Evolutionary conservation across 108 stramenopile genomes (phyloP), one percentile per base, ranked within the genome.

Genomic region (Heterococcus sp.): DNA sequence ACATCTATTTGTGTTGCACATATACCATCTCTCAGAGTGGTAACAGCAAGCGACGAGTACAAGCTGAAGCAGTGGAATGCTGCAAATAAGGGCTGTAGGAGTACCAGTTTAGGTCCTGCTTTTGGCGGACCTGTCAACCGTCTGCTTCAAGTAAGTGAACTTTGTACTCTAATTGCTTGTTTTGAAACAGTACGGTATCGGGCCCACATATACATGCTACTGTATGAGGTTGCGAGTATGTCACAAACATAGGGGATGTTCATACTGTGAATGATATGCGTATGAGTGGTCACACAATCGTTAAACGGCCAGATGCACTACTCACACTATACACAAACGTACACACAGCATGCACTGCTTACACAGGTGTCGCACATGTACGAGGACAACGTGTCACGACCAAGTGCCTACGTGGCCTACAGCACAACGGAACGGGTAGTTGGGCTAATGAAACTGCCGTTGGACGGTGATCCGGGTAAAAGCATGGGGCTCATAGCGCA

Each of bases 401-500:
- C 78, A 37, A 71, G 35, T 32, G 78, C 34, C 1, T 87, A 85
- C 68, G 69, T 66, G 37, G 80, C 66, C 8, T 87, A 81, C 32
- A 66, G 83, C 14, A 87, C 86, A 0, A 30, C 30, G 32, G 75
- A 85, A 14, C 77, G 78, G 72, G 81, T 87, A 28, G 79, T 87
- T 26, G 85, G 85, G 58, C 35, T 79, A 72, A 72, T 79, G 78
- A 79, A 82, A 71, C 34, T 90, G 2, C 90, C 90, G 0, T 40
- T 90, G 31, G 89, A 89, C 75, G 90, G 90, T 0, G 75, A 90
- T 67, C 88, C 89, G 3, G 36, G 66, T 74, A 81, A 84, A 64
- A 71, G 68, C 26, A 82, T 89, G 88, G 90, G 90, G 27, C 69
- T 90, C n/a, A 87, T 91, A 27, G 90, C 90, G 26, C 90, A 91